Base-by-base conservation (phyloP, 495 filamentous ascomycete species). In the Achaetomiella virescens region DNA sequence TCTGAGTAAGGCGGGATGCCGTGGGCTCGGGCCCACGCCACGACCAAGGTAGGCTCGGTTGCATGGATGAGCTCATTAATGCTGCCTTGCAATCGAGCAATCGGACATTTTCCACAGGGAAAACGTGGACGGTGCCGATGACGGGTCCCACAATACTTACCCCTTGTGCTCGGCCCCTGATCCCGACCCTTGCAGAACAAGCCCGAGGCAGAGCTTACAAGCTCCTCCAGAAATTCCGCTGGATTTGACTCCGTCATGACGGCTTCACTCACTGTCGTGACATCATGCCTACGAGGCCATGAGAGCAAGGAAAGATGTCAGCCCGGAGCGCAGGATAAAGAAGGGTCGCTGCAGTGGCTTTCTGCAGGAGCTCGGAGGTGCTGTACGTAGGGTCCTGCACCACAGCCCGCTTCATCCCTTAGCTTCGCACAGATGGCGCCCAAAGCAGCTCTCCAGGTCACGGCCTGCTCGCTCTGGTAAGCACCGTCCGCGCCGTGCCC, bases 401-500 rank as follows among this genome's bases (percentile, higher is more conserved):
- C 27, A 9, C 27, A 31, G 27, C 27, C 9, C 18, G 40, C 15
- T 2, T 17, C 25, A 6, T 17, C 6, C 29, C n/a, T 10, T 24
- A 46, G 1, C 2, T 12, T 8, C 11, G n/a, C 37, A 42, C 21
- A 52, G 9, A 52, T 52, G 49, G 37, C 49, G 8, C 37, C 49
- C 8, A 14, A 10, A 2, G 17, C 24, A n/a, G 25, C n/a, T 41
- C 14, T 42, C n/a, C 22, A 21, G 33, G 14, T 18, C 15, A 22
- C 8, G 24, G 15, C 54, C 40, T 67, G 31, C 52, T 74, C 14
- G 60, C 60, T 27, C 43, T 70, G 14, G 37, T 38, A 5, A 45
- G 37, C 14, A 47, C 25, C 11, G 48, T 52, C 1, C 22, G 52
- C 10, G 70, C 72, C 7, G 58, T 71, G 20, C 72, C 72, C 10